Evolutionary conservation across 169 alveolate genomes (phyloP), one percentile per base, ranked within the genome.

Genomic region (Plasmodium billcollinsi): DNA sequence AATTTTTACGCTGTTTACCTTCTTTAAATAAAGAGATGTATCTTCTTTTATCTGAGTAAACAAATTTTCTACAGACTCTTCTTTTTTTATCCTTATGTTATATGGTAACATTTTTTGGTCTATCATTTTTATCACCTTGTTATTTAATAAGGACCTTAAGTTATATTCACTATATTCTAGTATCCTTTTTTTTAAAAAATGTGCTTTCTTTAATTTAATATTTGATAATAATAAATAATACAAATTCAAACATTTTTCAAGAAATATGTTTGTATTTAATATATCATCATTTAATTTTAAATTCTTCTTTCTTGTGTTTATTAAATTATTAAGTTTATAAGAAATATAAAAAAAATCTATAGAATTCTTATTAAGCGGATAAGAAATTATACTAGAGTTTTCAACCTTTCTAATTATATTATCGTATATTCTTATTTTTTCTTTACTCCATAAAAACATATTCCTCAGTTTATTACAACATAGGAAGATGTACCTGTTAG

Each of bases 101-200:
- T 70, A 83, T 4, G 91, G 91, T 5, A 83, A 33, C 14, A 20
- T n/a, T 58, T 70, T 67, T n/a, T 29, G 21, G 39, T 83, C 86
- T 15, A 29, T 49, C 2, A 49, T 70, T 6, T 69, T 66, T 11
- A n/a, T 52, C 2, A 47, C 52, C 5, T 26, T 58, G 15, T 45
- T 83, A 14, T 56, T 20, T 15, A 83, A n/a, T 58, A 18, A 5
- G 12, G 18, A 18, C 39, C 65, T 33, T 26, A 83, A 70, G 9
- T 21, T 83, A 2, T 83, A 47, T 59, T 83, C 91, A 24, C 69
- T 52, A 83, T 69, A 83, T 21, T 67, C 74, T 12, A 83, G 15
- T 14, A 50, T 63, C 15, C 7, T 29, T 56, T 24, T 83, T 45
- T 67, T 61, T 8, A 56, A 56, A 83, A 47, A 52, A 8, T 71